These are phyloP conservation scores for Centaurea solstitialis DNA, from an alignment of 129 eudicot species.

Conservation along the genomic window DNA sequence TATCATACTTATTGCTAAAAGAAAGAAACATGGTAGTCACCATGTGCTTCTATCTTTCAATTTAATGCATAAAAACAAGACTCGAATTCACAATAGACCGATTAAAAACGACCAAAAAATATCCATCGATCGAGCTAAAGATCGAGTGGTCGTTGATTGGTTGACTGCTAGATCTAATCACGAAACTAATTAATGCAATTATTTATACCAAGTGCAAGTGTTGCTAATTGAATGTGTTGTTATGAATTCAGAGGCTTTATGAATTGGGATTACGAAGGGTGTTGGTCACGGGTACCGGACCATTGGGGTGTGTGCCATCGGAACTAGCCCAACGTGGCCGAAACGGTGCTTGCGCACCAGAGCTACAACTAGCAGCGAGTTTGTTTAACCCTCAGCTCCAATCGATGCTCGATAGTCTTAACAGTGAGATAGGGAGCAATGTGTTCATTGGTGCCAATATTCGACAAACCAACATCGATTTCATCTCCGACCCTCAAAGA, in stretches of 20 bases:
- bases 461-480: conserved; percentile 40
- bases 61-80: conserved; percentile 24
- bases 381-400: conserved; percentile 59
- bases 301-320: conserved; percentile 73
- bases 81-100: neutral
- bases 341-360: conserved; percentile 54
- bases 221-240: neutral
- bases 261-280: conserved; percentile 62
- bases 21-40: conserved; percentile 10
- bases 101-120: neutral
- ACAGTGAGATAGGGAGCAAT: conserved; percentile 41
- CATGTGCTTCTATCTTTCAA: conserved; percentile 19
- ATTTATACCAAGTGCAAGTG: neutral
- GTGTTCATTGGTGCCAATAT: conserved; percentile 59
- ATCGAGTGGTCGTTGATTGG: neutral
- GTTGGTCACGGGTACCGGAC: conserved; percentile 71
- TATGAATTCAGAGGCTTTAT: conserved; percentile 53
- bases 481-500: conserved; percentile 59
- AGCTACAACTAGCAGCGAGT: conserved; percentile 48
- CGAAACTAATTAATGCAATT: neutral
- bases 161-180: neutral
- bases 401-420: conserved; percentile 43
- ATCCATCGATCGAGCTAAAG: neutral
- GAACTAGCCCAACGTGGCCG: conserved; percentile 50
- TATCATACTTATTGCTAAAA: conserved; percentile 15